Evolutionary conservation across 495 filamentous ascomycete genomes (phyloP).

Genomic region (Cetradonia linearis): DNA sequence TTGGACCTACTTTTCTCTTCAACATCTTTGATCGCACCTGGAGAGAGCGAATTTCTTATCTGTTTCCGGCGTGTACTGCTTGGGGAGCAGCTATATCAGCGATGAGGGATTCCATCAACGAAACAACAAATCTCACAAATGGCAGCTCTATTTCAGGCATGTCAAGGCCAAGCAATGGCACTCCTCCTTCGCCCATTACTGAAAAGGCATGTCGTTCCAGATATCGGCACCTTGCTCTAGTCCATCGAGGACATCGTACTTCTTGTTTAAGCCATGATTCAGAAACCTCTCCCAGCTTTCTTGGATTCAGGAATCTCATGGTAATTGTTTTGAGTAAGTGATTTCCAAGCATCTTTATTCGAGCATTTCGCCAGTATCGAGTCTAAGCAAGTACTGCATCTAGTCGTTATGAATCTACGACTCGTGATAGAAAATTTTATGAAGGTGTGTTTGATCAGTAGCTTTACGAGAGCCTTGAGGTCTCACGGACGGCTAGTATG

Average conservation of each 20-base stretch:
- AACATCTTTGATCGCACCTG: background rate
- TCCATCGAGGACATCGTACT: conserved; percentile 58
- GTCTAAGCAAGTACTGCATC: background rate
- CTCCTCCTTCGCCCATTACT: background rate
- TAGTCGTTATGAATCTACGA: conserved; percentile 85
- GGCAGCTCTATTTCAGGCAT: background rate
- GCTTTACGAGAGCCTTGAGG: background rate
- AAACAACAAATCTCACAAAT: background rate
- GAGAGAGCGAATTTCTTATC: background rate
- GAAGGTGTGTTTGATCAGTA: conserved; percentile 52
- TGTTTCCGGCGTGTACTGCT: background rate
- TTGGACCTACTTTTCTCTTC: background rate
- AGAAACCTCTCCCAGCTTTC: conserved; percentile 62
- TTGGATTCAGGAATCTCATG: conserved; percentile 94
- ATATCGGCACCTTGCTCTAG: conserved; percentile 81
- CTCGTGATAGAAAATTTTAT: conserved; percentile 94
- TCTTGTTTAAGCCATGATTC: conserved; percentile 83
- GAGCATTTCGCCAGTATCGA: background rate
- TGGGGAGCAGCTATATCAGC: background rate
- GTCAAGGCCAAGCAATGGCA: background rate
- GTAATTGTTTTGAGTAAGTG: conserved; percentile 73
- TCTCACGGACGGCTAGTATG: conserved; percentile 50
- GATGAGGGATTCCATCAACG: background rate
- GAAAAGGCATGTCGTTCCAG: conserved; percentile 30
- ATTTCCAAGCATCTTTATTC: background rate